Conservation (phyloP, 2,329 filamentous ascomycete genomes). For the Colletotrichum scovillei region DNA sequence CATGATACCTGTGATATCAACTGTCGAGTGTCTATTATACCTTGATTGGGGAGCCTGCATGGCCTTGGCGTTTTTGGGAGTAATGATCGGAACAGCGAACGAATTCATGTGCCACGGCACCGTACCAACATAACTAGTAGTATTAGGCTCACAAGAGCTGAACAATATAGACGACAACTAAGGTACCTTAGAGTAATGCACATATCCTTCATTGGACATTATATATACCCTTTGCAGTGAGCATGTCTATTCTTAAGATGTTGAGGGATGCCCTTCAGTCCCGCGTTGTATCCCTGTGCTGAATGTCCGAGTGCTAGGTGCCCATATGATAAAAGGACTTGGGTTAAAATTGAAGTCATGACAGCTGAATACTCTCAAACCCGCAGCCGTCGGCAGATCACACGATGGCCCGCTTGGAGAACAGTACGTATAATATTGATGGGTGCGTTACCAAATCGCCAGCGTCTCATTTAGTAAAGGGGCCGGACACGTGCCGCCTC, state of each 20-base stretch:
- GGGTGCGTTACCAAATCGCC: not conserved
- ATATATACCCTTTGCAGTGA: not conserved
- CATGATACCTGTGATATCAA: slow-evolving; percentile 34
- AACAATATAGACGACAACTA: slow-evolving; percentile 32
- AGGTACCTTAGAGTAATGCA: slow-evolving; percentile 35
- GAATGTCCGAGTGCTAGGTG: not conserved
- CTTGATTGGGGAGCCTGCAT: slow-evolving; percentile 31
- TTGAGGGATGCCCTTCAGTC: no score
- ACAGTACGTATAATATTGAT: not conserved
- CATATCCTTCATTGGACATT: slow-evolving; percentile 24
- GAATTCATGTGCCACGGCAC: slow-evolving; percentile 33
- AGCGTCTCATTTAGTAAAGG: no score
- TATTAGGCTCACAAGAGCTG: slow-evolving; percentile 34
- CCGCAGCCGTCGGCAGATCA: not conserved
- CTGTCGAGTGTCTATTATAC: slow-evolving; percentile 30
- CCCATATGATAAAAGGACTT: not conserved
- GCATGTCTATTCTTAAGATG: not conserved
- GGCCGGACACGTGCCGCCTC: not conserved
- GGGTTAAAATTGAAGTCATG: not conserved
- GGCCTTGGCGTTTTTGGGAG: slow-evolving; percentile 33
- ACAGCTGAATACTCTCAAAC: not conserved
- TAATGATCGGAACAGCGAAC: slow-evolving; percentile 32
- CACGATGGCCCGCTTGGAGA: not conserved
- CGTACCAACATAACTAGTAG: slow-evolving; percentile 33
- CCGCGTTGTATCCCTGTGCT: not conserved